phyloP scores from a whole-genome alignment of 306 rosid genomes.

The Luffa acutangula region DNA sequence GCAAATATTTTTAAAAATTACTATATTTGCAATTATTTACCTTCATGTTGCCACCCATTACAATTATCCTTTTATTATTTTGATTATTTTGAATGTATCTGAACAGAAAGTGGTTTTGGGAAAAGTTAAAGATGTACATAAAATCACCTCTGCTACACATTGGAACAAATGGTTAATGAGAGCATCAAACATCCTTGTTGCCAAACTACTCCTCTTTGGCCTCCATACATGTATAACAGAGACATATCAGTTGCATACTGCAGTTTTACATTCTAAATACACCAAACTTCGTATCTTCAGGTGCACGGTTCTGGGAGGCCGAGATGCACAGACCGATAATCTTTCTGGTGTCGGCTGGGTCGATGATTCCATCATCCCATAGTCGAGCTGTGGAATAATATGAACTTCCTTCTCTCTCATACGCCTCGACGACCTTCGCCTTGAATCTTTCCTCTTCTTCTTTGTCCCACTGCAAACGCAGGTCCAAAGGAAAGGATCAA shows the following conservation, averaged over 20 bases:
- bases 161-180: not conserved
- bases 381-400: constrained; percentile 92
- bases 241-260: not conserved
- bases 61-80: not conserved
- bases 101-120: not conserved
- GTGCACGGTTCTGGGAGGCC: constrained; percentile 56
- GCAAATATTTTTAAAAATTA: no score
- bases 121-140: constrained; percentile 3
- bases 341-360: constrained; percentile 92
- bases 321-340: constrained; percentile 67
- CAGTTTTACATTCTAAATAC: constrained; percentile 72
- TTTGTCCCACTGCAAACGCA: constrained; percentile 53
- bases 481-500: constrained; percentile 5
- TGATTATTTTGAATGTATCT: not conserved
- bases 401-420: constrained; percentile 79
- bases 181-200: not conserved
- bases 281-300: constrained; percentile 69
- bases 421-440: constrained; percentile 63
- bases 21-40: no score
- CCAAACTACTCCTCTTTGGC: not conserved
- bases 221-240: not conserved
- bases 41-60: no score
- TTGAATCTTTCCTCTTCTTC: constrained; percentile 85
- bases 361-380: constrained; percentile 92
- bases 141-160: not conserved